These are phyloP conservation scores for Carallia pectinifolia DNA, from an alignment of 345 rosid genomes.

Conservation along the genomic window DNA sequence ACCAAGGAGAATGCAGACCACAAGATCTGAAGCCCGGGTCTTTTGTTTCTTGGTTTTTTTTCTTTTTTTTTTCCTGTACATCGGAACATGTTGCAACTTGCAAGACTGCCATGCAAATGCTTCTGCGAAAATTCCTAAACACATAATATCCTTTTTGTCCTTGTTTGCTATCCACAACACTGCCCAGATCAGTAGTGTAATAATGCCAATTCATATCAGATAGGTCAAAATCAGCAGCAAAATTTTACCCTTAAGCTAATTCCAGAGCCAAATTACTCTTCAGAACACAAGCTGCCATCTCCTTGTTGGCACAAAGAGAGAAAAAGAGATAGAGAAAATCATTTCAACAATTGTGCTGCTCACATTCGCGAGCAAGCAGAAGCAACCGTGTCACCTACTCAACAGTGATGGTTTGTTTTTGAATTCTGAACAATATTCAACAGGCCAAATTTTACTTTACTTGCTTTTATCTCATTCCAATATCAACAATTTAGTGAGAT, in stretches of 20 bases:
- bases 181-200: background rate
- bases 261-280: no score
- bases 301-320: no score
- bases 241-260: background rate
- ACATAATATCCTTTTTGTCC: background rate
- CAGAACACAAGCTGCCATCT: no score
- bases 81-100: no score
- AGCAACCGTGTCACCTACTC: no score
- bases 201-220: background rate
- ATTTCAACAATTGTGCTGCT: no score
- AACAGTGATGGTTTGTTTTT: no score
- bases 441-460: background rate
- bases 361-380: no score
- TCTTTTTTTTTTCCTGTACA: no score
- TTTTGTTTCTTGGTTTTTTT: no score
- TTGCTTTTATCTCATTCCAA: conserved; percentile 13
- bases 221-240: background rate
- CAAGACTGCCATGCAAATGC: background rate
- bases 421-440: background rate
- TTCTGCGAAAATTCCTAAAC: background rate
- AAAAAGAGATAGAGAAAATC: no score
- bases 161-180: conserved; percentile 14
- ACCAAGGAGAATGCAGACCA: background rate
- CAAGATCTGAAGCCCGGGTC: background rate
- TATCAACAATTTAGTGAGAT: conserved; percentile 4